Percentiles rank a stretch among this genome's conserved stretches.
Evolutionary conservation across 208 protist species (phyloP).

Genomic region (Leishmania amazonensis): DNA sequence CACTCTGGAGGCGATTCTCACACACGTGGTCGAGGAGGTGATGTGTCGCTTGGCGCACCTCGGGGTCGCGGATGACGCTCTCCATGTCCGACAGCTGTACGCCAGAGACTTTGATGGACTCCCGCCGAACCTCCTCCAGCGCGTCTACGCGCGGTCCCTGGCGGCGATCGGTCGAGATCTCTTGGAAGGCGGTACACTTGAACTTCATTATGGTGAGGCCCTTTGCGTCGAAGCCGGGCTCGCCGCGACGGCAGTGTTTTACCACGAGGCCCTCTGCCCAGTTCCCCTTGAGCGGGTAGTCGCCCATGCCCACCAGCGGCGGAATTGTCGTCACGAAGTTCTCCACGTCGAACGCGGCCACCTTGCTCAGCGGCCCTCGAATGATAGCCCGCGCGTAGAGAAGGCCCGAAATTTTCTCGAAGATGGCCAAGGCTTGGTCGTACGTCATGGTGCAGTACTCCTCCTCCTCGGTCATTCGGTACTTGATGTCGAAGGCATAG

Average conservation of each 20-base stretch:
- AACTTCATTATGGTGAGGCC: constrained; percentile 83
- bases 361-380: constrained; percentile 73
- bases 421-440: constrained; percentile 70
- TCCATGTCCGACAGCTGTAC: constrained; percentile 73
- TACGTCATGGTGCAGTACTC: constrained; percentile 63
- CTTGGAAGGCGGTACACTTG: constrained; percentile 87
- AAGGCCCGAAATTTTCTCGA: constrained; percentile 69
- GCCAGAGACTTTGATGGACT: constrained; percentile 52
- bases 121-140: constrained; percentile 59
- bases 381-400: constrained; percentile 78
- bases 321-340: constrained; percentile 81
- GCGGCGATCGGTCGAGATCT: constrained; percentile 76
- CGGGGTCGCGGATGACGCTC: constrained; percentile 67
- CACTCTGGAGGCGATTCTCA: constrained; percentile 80
- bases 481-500: constrained; percentile 91
- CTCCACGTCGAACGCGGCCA: constrained; percentile 87
- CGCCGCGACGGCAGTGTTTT: constrained; percentile 66
- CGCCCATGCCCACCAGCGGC: constrained; percentile 81
- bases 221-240: constrained; percentile 57
- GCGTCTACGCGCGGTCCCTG: constrained; percentile 75
- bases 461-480: constrained; percentile 27
- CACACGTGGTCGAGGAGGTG: constrained; percentile 73
- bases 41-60: constrained; percentile 38
- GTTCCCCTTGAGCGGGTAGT: constrained; percentile 81
- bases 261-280: constrained; percentile 88